Conservation (phyloP, 495 filamentous ascomycete species). For the Staphylotrichum tortipilum region DNA sequence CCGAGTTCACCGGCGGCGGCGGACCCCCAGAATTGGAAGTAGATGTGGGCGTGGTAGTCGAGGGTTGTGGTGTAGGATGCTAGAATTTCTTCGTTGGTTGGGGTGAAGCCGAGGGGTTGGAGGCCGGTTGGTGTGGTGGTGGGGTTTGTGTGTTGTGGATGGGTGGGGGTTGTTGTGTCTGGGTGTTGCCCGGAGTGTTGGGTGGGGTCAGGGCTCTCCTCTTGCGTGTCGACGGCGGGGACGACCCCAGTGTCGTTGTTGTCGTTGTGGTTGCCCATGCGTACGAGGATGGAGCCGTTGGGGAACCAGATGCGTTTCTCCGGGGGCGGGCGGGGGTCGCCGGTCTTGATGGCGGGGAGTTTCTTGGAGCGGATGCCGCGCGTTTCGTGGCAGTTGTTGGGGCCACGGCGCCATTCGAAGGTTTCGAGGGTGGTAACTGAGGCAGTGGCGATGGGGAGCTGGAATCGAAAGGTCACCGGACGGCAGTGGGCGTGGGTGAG, state of each 20-base stretch:
- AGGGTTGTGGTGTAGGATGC: neutral
- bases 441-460: neutral
- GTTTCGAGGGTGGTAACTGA: neutral
- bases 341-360: neutral
- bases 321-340: slow-evolving; percentile 5
- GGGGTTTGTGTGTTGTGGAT: too few relatives aligned
- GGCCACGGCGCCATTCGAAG: slow-evolving; percentile 2
- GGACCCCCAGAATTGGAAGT: slow-evolving; percentile 12
- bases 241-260: too few relatives aligned
- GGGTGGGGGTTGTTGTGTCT: too few relatives aligned
- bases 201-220: too few relatives aligned
- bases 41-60: neutral
- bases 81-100: slow-evolving; percentile 6
- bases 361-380: slow-evolving; percentile 3
- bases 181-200: too few relatives aligned
- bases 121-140: too few relatives aligned
- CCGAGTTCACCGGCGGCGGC: slow-evolving; percentile 6
- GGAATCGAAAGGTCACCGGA: neutral
- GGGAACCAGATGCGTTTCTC: neutral
- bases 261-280: neutral
- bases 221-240: too few relatives aligned
- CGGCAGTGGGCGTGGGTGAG: neutral
- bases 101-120: slow-evolving; percentile 3
- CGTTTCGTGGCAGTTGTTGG: neutral
- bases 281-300: slow-evolving; percentile 1